Percentiles rank a stretch among this genome's conserved stretches.
Conservation (phyloP, 164 flowering plant species). For the Echeveria elegans region DNA sequence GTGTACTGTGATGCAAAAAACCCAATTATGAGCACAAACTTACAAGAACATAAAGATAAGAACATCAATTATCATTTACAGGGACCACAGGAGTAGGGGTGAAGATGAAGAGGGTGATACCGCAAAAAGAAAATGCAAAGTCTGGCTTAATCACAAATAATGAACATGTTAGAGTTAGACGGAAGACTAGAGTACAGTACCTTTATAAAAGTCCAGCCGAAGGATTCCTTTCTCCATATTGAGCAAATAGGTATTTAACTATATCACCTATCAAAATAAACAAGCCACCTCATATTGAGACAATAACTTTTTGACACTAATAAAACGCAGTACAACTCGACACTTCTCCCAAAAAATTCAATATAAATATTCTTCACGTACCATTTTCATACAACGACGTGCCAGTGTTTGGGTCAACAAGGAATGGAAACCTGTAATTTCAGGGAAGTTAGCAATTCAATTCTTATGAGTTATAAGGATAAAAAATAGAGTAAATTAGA, state of each 20-base stretch:
- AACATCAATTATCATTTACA: background rate
- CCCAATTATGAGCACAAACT: background rate
- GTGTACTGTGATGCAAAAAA: conserved; percentile 34
- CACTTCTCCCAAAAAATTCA: background rate
- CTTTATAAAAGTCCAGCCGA: conserved; percentile 67
- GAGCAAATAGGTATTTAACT: conserved; percentile 59
- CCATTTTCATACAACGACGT: conserved; percentile 64
- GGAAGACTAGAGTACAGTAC: conserved; percentile 17
- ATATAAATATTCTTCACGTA: conserved; percentile 23
- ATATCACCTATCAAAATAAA: conserved; percentile 43
- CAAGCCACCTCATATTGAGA: background rate
- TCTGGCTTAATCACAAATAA: too few species aligned
- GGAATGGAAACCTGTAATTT: conserved; percentile 62
- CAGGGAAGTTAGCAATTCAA: background rate
- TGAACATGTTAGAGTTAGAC: too few species aligned
- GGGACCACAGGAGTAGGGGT: background rate
- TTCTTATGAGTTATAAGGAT: too few species aligned
- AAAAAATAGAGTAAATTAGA: too few species aligned
- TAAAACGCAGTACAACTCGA: background rate
- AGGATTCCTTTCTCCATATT: conserved; percentile 62
- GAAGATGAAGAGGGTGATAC: background rate
- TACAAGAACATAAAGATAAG: background rate
- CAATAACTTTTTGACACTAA: background rate
- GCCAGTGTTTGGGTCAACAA: conserved; percentile 61
- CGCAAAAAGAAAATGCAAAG: too few species aligned